phyloP scores from a whole-genome alignment of 2,329 filamentous ascomycete genomes.

The Phaeosphaeria sp. region DNA sequence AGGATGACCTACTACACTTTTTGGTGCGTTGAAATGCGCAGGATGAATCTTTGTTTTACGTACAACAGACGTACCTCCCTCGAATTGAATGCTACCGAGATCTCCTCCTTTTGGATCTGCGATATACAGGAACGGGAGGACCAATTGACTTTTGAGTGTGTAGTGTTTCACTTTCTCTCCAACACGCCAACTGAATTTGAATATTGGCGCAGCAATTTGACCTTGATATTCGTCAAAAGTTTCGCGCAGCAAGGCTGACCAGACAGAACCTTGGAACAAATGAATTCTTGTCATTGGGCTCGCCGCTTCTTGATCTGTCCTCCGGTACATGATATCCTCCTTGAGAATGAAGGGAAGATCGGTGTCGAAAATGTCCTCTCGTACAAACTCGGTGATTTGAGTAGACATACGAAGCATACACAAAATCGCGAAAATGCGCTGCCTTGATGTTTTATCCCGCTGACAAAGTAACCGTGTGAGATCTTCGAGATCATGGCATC shows the following conservation, averaged over 20 bases:
- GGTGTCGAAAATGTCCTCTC: neutral
- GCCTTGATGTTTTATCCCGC: neutral
- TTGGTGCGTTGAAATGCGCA: neutral
- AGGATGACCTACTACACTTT: neutral
- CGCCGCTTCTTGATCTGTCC: neutral
- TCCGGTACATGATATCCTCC: neutral
- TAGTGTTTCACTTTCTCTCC: neutral
- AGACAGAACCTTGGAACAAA: neutral
- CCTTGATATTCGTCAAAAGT: slow-evolving; percentile 1
- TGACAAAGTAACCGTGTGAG: neutral
- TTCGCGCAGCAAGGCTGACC: neutral
- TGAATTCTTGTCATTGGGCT: neutral
- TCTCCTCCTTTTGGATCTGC: no score
- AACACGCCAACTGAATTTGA: neutral
- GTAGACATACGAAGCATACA: slow-evolving; percentile 1
- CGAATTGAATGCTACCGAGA: neutral
- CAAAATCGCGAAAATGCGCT: slow-evolving; percentile 7
- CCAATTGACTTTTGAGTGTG: neutral
- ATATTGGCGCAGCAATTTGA: neutral
- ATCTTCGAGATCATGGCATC: neutral
- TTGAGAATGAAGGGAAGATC: slow-evolving; percentile 8
- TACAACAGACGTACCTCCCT: slow-evolving; percentile 4
- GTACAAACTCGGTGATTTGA: neutral
- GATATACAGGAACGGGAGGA: neutral
- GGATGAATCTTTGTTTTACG: slow-evolving; percentile 3